Percentiles rank a stretch among this genome's conserved stretches.
These are phyloP conservation scores for Cercospora brassicicola DNA, from an alignment of 2,329 filamentous ascomycete genomes.

Conservation along the genomic window DNA sequence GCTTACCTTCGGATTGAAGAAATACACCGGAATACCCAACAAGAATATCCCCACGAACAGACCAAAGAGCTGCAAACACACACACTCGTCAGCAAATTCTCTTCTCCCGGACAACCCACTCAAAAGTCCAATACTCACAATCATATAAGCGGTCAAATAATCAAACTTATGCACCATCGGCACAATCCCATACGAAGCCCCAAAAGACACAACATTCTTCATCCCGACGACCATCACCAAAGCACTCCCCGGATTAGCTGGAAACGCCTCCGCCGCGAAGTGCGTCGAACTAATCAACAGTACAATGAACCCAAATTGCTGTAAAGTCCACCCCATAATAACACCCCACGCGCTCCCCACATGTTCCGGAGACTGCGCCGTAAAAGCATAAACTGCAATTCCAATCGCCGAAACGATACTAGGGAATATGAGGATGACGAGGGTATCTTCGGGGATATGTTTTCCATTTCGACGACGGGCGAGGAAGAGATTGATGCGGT, in stretches of 20 bases:
- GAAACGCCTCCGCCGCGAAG: slow-evolving; percentile 36
- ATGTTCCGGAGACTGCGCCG: slow-evolving; percentile 28
- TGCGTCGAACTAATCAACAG: slow-evolving; percentile 37
- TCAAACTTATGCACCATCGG: slow-evolving; percentile 37
- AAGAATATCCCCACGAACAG: not conserved
- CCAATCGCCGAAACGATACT: slow-evolving; percentile 37
- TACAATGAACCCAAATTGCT: slow-evolving; percentile 31
- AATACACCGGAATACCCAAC: slow-evolving; percentile 6
- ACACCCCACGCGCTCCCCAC: slow-evolving; percentile 28
- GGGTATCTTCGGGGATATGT: slow-evolving; percentile 41
- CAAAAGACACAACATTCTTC: slow-evolving; percentile 42
- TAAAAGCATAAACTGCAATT: slow-evolving; percentile 39
- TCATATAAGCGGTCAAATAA: slow-evolving; percentile 31
- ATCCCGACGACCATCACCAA: slow-evolving; percentile 39
- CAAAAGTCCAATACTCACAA: slow-evolving; percentile 7
- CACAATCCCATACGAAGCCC: slow-evolving; percentile 36
- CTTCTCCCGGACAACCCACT: too few species aligned
- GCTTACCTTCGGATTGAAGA: slow-evolving; percentile 6
- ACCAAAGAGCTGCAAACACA: too few species aligned
- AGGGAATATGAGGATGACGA: slow-evolving; percentile 39
- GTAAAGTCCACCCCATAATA: slow-evolving; percentile 36
- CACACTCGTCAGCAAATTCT: not conserved
- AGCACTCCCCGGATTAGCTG: slow-evolving; percentile 37
- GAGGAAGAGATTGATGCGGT: slow-evolving; percentile 34
- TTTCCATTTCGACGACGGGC: slow-evolving; percentile 39